Percentiles rank a stretch among this genome's conserved stretches.
Conservation (phyloP, 495 filamentous ascomycete genomes). For the Hypoxylon fragiforme region DNA sequence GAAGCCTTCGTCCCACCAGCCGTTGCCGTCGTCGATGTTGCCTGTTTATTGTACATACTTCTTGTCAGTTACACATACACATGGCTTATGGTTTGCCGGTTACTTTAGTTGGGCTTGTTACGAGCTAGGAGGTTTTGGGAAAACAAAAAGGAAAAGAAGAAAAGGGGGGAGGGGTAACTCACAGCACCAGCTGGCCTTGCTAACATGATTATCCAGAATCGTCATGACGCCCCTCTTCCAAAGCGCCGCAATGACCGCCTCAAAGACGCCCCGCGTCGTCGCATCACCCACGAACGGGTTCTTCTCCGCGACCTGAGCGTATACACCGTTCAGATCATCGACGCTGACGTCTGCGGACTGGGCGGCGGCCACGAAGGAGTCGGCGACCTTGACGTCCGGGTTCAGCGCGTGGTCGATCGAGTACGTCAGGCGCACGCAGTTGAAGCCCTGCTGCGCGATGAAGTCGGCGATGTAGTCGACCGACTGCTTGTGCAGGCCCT, state of each 20-base stretch:
- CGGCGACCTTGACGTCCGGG: slow-evolving; percentile 39
- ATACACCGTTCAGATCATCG: slow-evolving; percentile 39
- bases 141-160: background rate
- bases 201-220: slow-evolving; percentile 57
- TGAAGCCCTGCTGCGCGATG: slow-evolving; percentile 51
- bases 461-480: slow-evolving; percentile 46
- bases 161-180: slow-evolving; percentile 1
- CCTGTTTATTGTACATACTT: slow-evolving; percentile 15
- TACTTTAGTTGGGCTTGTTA: background rate
- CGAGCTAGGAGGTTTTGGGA: background rate
- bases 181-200: slow-evolving; percentile 55
- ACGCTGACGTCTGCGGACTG: slow-evolving; percentile 36
- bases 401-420: slow-evolving; percentile 54
- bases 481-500: slow-evolving; percentile 53
- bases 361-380: slow-evolving; percentile 47
- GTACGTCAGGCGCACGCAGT: slow-evolving; percentile 59
- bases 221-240: slow-evolving; percentile 47
- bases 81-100: background rate
- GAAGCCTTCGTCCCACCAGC: slow-evolving; percentile 54
- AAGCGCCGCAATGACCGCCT: slow-evolving; percentile 45
- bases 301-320: slow-evolving; percentile 38
- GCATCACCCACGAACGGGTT: slow-evolving; percentile 46
- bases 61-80: too few species aligned
- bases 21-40: slow-evolving; percentile 54
- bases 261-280: slow-evolving; percentile 46